Evolutionary conservation across 2,329 filamentous ascomycete genomes (phyloP), one percentile per base, ranked within the genome.

Genomic region (Colletotrichum plurivorum): DNA sequence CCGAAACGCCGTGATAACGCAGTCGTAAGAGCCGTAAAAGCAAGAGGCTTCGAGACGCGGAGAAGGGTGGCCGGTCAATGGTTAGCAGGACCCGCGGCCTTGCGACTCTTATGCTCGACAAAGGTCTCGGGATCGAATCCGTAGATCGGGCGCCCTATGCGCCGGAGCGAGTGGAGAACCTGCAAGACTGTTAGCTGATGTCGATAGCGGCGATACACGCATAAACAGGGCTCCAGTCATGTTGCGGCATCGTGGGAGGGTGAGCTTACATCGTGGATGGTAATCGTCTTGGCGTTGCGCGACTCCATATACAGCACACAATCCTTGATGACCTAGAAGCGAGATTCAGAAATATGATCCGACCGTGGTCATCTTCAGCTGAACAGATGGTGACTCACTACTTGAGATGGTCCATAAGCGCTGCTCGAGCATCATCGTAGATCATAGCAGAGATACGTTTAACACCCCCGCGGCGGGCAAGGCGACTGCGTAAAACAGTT

Each of bases 381-480:
- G 18, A 16, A 8, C 9, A 18, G 15, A 46, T 5, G 45, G 5
- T 18, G 45, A 62, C 80, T 41, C 80, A 90, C 89, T 31, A 72
- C 71, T 5, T 72, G 0, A 95, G 78, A 0, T 84, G 81, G 0
- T 73, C 69, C 22, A 84, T 88, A 1, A 95, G 60, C 0, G 83
- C 88, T 0, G 4, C 18, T 0, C 93, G 83, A 0, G 85, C 78
- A 0, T 93, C 90, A 0, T 89, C 83, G 73, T 95, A 95, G 3
- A 94, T 90, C 0, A 53, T 72, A 0, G 76, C 86, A 0, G 90
- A 91, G 9, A 95, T 94, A 0, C 93, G 84, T 76, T 94, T 94
- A 0, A 95, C 90, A 0, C 93, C 93, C 1, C 93, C 93, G 7
- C 93, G 89, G 6, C 93, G 88, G 1, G 93, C 93, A 0, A 95